Percentiles rank a stretch among this genome's conserved stretches.
These are phyloP conservation scores for Colletotrichum aenigma DNA, from an alignment of 2,329 filamentous ascomycete genomes.

Conservation along the genomic window DNA sequence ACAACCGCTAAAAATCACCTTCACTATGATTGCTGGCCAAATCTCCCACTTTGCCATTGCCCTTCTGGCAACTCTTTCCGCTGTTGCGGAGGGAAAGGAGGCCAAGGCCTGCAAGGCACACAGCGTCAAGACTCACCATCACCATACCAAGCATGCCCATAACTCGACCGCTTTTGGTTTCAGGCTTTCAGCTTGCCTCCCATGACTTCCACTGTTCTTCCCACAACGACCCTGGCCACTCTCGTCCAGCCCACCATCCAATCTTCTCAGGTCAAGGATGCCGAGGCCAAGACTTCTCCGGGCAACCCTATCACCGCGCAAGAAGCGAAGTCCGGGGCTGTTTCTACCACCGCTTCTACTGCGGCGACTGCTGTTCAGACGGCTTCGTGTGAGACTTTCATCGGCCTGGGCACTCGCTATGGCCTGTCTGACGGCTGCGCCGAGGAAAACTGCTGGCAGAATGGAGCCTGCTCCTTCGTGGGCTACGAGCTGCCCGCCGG, in stretches of 20 bases:
- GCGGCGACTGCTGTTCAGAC: neutral
- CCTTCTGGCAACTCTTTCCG: neutral
- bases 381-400: neutral
- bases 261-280: neutral
- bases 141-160: neutral
- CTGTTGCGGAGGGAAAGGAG: neutral
- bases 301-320: neutral
- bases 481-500: neutral
- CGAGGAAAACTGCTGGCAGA: neutral
- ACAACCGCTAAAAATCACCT: neutral
- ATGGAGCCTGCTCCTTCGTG: neutral
- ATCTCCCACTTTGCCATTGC: neutral
- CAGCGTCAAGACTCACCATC: neutral
- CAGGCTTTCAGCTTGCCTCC: neutral
- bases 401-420: neutral
- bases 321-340: neutral
- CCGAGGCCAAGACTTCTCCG: neutral
- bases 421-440: neutral
- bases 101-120: neutral
- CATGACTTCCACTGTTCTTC: neutral
- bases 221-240: neutral
- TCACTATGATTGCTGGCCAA: neutral
- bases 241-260: neutral
- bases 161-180: neutral
- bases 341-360: neutral